Evolutionary conservation across 192 early-diverging fungal genomes (phyloP), one percentile per base, ranked within the genome.

Genomic region (Linnemannia elongata): DNA sequence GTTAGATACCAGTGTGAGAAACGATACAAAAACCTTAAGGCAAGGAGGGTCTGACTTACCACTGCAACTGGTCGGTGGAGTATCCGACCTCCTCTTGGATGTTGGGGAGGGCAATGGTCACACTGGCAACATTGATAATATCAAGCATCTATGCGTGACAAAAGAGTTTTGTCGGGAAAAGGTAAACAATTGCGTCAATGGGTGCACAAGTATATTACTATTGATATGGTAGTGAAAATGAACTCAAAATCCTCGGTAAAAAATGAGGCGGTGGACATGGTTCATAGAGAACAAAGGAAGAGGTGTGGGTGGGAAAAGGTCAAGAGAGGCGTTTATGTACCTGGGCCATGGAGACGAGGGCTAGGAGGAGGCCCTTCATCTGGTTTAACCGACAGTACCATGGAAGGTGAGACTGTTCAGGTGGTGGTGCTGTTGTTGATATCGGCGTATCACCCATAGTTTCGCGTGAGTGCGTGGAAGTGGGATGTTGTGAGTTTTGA

Each of bases 291-390:
- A 52, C 18, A 20, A 15, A 52, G 49, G 76, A 1, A 44, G 38
- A 4, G 30, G 17, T 22, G 70, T 39, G 9, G 44, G 15, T 15
- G 36, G 39, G 35, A 39, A n/a, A 24, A 22, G 13, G 12, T 30
- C 6, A 27, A 33, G 4, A 3, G 45, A 1, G 72, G 12, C 3
- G 6, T 9, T 18, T 52, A 6, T 27, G 22, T 76, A 82, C 74
- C 80, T 82, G 74, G 1, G 74, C 80, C 80, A 82, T 71, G n/a
- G 80, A 76, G 30, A 82, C 69, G 2, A 82, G 73, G 22, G 69
- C 74, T 13, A 75, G 72, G 57, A 75, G 76, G n/a, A 68, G 76
- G 0, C 35, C 45, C 74, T 76, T 82, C n/a, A 20, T 76, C 74
- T 76, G 57, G 36, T 76, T 42, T n/a, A 82, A 69, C 27, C 80